A percentile compares a stretch with the other conserved stretches of the same genome.
Conservation (phyloP, 2,329 filamentous ascomycete species). For the Aureobasidium sp. region DNA sequence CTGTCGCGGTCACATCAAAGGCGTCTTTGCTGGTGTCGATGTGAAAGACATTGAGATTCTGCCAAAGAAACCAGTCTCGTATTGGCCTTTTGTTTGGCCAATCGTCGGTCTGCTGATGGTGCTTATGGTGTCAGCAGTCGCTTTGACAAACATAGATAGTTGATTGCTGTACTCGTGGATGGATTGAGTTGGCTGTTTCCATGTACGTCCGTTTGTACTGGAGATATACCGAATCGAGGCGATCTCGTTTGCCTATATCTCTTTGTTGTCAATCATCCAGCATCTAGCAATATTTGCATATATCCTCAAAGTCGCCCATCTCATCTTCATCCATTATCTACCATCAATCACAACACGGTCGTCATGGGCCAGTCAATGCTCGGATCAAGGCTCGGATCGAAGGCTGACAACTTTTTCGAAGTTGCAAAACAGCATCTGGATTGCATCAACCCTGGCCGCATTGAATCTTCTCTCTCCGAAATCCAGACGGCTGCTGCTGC, state of each 20-base stretch:
- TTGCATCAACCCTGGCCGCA: not conserved
- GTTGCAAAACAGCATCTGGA: not conserved
- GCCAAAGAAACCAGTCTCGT: not conserved
- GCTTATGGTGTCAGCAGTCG: not conserved
- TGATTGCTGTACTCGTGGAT: not conserved
- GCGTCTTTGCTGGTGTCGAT: not conserved
- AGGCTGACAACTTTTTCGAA: slow-evolving; percentile 5
- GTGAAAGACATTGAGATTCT: not conserved
- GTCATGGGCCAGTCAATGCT: slow-evolving; percentile 1
- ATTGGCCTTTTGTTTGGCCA: not conserved
- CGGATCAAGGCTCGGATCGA: not conserved
- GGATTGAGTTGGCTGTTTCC: too few species aligned
- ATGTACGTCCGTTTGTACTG: too few species aligned
- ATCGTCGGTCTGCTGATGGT: not conserved
- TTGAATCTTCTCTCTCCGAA: not conserved
- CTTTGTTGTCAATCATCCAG: not conserved
- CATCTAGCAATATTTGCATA: not conserved
- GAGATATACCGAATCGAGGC: not conserved
- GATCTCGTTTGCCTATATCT: not conserved
- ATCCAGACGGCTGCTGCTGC: not conserved
- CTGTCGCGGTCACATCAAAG: not conserved
- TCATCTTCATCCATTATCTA: not conserved
- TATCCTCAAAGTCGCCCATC: not conserved
- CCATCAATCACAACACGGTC: too few species aligned
- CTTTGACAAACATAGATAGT: not conserved